These are phyloP conservation scores for Candida vartiovaarae DNA, from an alignment of 805 yeast genomes.

Conservation along the genomic window DNA sequence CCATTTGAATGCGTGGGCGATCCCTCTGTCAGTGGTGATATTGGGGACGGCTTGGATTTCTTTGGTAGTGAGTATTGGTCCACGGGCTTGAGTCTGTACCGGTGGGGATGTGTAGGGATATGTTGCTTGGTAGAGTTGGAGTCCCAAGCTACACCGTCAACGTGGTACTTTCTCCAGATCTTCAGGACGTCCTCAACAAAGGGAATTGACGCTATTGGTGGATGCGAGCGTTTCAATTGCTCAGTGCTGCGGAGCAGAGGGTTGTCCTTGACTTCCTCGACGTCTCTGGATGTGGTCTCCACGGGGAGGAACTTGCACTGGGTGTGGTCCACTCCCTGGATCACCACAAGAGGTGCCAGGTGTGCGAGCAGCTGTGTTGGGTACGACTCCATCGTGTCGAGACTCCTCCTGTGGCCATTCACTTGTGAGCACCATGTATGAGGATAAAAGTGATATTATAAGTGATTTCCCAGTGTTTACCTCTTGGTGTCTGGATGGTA, in stretches of 20 bases:
- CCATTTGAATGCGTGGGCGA: constrained; percentile 29
- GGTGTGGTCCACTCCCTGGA: constrained; percentile 34
- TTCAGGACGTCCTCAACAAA: constrained; percentile 23
- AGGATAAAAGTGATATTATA: too few species aligned
- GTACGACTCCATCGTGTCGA: constrained; percentile 30
- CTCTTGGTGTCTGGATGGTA: too few species aligned
- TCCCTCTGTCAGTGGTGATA: constrained; percentile 3
- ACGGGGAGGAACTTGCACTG: constrained; percentile 4
- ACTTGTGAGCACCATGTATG: too few species aligned
- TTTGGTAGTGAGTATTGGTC: constrained; percentile 23
- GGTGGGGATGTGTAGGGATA: constrained; percentile 16
- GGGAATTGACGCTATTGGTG: neutral
- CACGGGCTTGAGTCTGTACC: constrained; percentile 27
- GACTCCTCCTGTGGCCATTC: too few species aligned
- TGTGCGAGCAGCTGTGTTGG: constrained; percentile 28
- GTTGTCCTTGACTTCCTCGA: constrained; percentile 1
- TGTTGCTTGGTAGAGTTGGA: constrained; percentile 19
- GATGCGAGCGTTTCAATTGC: constrained; percentile 10
- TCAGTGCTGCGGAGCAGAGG: constrained; percentile 5
- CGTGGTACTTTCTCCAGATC: constrained; percentile 24
- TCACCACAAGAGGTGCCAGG: constrained; percentile 32
- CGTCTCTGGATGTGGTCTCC: constrained; percentile 2
- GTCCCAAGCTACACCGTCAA: constrained; percentile 23
- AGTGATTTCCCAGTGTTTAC: too few species aligned
- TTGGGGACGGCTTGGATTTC: constrained; percentile 1